These are phyloP conservation scores for Angomonas ambiguus DNA, from an alignment of 208 protist species.

Conservation along the genomic window DNA sequence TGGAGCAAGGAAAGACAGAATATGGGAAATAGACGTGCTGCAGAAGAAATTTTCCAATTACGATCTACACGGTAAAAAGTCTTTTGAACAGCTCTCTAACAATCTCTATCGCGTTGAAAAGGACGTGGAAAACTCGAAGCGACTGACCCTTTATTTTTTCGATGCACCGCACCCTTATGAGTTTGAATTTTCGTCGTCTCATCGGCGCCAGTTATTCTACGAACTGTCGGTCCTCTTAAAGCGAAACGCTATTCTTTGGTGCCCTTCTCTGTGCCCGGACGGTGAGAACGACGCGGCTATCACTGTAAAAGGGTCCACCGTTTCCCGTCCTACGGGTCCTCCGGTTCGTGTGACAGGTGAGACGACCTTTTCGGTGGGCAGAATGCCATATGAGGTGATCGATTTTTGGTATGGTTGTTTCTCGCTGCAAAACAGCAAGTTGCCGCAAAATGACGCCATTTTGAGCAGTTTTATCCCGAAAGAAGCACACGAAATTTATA, in stretches of 20 bases:
- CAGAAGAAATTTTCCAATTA: slow-evolving; percentile 42
- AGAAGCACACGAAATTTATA: slow-evolving; percentile 62
- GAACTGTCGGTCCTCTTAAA: slow-evolving; percentile 57
- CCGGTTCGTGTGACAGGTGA: slow-evolving; percentile 33
- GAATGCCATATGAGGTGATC: slow-evolving; percentile 78
- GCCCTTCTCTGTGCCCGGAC: slow-evolving; percentile 52
- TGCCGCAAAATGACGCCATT: slow-evolving; percentile 45
- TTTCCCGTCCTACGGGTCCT: slow-evolving; percentile 33
- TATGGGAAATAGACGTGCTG: slow-evolving; percentile 74
- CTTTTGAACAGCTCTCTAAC: slow-evolving; percentile 32
- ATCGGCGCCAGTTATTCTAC: slow-evolving; percentile 60
- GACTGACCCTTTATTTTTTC: slow-evolving; percentile 69
- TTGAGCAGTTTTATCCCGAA: slow-evolving; percentile 66
- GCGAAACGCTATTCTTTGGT: slow-evolving; percentile 74
- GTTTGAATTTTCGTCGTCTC: slow-evolving; percentile 52
- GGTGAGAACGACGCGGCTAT: slow-evolving; percentile 54
- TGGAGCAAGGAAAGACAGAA: slow-evolving; percentile 38
- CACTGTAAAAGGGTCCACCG: slow-evolving; percentile 64
- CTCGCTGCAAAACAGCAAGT: slow-evolving; percentile 40
- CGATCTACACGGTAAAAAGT: slow-evolving; percentile 42
- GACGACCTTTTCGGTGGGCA: slow-evolving; percentile 48
- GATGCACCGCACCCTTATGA: slow-evolving; percentile 63
- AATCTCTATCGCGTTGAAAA: slow-evolving; percentile 73
- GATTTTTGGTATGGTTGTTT: slow-evolving; percentile 81
- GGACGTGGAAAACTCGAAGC: slow-evolving; percentile 25